Evolutionary conservation across 176 grass and related monocot genomes (phyloP).

Genomic region (Ananas comosus): DNA sequence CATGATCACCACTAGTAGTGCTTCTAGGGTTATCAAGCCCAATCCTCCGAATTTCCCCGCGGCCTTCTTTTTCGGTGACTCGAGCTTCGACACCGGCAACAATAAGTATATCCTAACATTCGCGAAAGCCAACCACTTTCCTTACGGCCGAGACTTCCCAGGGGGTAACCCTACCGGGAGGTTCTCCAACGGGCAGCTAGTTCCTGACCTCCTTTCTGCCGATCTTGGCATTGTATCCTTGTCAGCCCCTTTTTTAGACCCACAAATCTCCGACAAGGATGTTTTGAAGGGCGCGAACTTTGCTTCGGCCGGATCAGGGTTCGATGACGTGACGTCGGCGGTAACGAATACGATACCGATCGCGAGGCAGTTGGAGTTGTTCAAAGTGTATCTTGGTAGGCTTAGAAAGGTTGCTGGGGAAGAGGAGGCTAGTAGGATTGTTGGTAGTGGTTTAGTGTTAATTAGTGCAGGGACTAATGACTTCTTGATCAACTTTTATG

Average conservation of each 20-base stretch:
- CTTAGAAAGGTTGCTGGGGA: background rate
- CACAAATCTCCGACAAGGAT: background rate
- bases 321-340: background rate
- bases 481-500: background rate
- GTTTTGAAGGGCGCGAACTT: background rate
- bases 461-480: constrained; percentile 2
- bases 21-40: too few species aligned
- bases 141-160: background rate
- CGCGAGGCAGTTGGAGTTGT: background rate
- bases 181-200: background rate
- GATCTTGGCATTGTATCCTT: background rate
- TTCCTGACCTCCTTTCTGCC: background rate
- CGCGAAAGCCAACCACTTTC: background rate
- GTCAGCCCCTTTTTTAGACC: background rate
- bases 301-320: background rate
- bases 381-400: background rate
- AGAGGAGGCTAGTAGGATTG: background rate
- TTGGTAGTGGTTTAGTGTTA: background rate
- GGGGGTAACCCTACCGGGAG: background rate
- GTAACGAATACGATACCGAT: background rate
- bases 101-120: background rate
- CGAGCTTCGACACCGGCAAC: background rate
- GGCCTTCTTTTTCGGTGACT: background rate
- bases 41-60: background rate
- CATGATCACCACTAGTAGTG: too few species aligned